These are phyloP conservation scores for Aspergillus sclerotialis DNA, from an alignment of 2,329 filamentous ascomycete genomes.

Conservation along the genomic window DNA sequence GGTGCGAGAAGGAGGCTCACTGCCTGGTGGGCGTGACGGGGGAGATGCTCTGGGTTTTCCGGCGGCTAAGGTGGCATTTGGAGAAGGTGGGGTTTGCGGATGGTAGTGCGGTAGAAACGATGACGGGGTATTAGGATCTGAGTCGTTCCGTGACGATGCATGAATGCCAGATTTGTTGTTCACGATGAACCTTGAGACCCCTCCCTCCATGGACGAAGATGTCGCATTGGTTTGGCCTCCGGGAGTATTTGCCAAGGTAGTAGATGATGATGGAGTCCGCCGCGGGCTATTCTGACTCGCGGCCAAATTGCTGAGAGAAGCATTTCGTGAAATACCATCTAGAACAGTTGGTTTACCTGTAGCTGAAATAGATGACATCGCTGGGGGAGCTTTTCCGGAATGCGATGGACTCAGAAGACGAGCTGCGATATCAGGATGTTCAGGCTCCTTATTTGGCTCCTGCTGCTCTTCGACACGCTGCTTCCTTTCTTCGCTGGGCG, in stretches of 20 bases:
- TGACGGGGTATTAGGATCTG: conserved; percentile 39
- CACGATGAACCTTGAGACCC: conserved; percentile 40
- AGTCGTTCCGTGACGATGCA: conserved; percentile 32
- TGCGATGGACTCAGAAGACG: conserved; percentile 33
- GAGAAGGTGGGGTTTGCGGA: conserved; percentile 39
- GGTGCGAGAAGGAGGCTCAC: conserved; percentile 38
- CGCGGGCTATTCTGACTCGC: conserved; percentile 24
- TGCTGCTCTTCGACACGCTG: conserved; percentile 11
- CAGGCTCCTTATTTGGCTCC: conserved; percentile 12
- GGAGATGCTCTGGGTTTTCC: conserved; percentile 26
- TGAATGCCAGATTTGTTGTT: conserved; percentile 23
- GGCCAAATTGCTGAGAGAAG: conserved; percentile 30
- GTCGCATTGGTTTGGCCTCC: conserved; percentile 28
- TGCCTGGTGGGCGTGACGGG: conserved; percentile 26
- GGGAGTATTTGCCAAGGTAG: conserved; percentile 19
- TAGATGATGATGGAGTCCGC: conserved; percentile 24
- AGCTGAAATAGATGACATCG: conserved; percentile 43
- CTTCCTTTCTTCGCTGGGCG: conserved; percentile 12
- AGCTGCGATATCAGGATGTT: conserved; percentile 31
- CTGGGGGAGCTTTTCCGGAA: conserved; percentile 39
- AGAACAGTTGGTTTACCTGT: conserved; percentile 32
- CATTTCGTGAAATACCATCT: conserved; percentile 28
- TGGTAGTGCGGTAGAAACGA: conserved; percentile 43
- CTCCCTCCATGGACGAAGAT: conserved; percentile 43
- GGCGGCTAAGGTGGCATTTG: conserved; percentile 18